phyloP scores from a whole-genome alignment of 2,329 filamentous ascomycete genomes.

The Thielaviopsis punctulata region DNA sequence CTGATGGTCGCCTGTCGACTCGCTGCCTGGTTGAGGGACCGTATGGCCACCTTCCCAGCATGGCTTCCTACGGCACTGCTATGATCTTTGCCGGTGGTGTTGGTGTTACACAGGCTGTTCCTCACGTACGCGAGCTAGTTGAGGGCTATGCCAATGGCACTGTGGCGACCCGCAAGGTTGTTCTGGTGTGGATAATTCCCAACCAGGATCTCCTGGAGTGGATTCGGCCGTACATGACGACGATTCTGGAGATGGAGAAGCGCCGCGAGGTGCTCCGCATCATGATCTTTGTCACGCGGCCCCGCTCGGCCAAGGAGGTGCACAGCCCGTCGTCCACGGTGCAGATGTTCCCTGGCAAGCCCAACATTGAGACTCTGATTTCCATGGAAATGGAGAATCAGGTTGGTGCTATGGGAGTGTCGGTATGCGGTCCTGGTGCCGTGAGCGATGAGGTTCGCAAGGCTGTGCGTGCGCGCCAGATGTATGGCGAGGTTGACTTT shows the following conservation, averaged over 20 bases:
- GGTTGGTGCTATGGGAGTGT: constrained; percentile 55
- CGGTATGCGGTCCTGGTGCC: constrained; percentile 56
- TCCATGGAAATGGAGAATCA: constrained; percentile 59
- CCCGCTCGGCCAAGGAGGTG: constrained; percentile 62
- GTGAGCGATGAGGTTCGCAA: constrained; percentile 59
- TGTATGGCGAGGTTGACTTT: constrained; percentile 54
- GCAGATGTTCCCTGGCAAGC: constrained; percentile 69
- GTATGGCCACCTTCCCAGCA: constrained; percentile 53
- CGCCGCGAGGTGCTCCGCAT: constrained; percentile 59
- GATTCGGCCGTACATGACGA: constrained; percentile 72
- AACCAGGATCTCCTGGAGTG: constrained; percentile 67
- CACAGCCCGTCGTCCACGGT: constrained; percentile 62
- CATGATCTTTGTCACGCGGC: constrained; percentile 61
- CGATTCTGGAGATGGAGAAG: constrained; percentile 58
- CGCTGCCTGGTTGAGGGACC: constrained; percentile 58
- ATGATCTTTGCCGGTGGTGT: constrained; percentile 68
- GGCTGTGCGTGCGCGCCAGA: constrained; percentile 47
- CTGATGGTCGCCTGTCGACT: constrained; percentile 43
- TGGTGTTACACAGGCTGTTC: constrained; percentile 64
- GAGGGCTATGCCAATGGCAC: constrained; percentile 50
- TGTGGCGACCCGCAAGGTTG: constrained; percentile 51
- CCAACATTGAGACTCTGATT: constrained; percentile 56
- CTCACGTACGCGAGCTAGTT: constrained; percentile 57
- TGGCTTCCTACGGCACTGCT: constrained; percentile 61
- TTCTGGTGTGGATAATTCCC: constrained; percentile 66